Base-by-base conservation (phyloP, 2,329 filamentous ascomycete genomes). In the Fonsecaea pedrosoi region DNA sequence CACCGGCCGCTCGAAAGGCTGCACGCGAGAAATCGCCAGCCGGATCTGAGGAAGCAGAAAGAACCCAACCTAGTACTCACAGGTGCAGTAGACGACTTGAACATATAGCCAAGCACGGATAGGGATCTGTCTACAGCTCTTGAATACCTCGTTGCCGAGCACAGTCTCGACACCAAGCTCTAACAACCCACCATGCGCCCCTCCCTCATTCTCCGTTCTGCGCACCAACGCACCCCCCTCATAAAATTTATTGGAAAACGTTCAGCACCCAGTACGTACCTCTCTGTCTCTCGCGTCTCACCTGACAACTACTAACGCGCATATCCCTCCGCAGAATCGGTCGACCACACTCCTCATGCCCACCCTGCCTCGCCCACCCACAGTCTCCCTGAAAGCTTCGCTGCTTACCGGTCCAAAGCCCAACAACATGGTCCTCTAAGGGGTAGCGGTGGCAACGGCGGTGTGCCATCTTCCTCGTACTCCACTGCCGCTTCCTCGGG, bases 311-410 rank as follows among this genome's bases (percentile, higher is more conserved):
- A 35, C 54, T 55, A 37, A 55, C 34, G 2, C 30, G 21, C 13
- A 59, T 59, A 18, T 53, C 53, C 38, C 50, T 5, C 8, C 38
- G 67, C 69, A 81, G 80, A 80, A 64, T 76, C 79, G 35, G 71
- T 82, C 62, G 80, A 82, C 71, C 86, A 87, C 82, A 82, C 85
- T 67, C 86, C 86, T 70, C 82, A 86, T 69, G 80, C 81, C 68
- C 87, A 88, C 78, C 87, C 86, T 53, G 86, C 85, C 65, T 85
- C 86, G 58, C 86, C 86, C 65, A 79, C 87, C 87, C 78, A 87
- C 86, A 58, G 86, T 84, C 67, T 86, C 85, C 65, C 86, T 85
- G 68, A 80, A 82, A 45, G 75, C 82, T 64, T 75, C 79, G 85
- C 85, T 65, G 78, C 81, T 72, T 89, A 90, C 81, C 83, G 87